Evolutionary conservation across 2,329 filamentous ascomycete species (phyloP), one percentile per base, ranked within the genome.

Genomic region (Coniochaeta prunicola): DNA sequence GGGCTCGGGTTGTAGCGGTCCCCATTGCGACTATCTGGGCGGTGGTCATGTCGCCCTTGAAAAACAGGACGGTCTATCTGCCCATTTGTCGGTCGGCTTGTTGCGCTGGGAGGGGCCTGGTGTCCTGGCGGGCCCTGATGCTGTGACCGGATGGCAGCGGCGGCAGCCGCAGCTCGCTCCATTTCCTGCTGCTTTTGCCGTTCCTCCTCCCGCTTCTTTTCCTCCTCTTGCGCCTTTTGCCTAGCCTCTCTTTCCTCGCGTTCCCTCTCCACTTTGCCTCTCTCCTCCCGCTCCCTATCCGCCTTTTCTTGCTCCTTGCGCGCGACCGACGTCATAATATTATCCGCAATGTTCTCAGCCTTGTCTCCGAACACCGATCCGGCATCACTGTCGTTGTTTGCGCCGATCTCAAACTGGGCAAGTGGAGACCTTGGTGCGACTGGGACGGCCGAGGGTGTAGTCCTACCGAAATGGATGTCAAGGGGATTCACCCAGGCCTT

Each of bases 401-500:
- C 24, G 15, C 33, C 33, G 21, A 76, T 70, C 56, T 77, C 71
- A 42, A 73, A 73, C n/a, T 73, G 70, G n/a, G 69, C 72, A 10
- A 79, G 66, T 0, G 75, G 73, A 13, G 74, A 77, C 59, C 68
- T 76, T 1, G 70, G 67, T 4, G 66, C 60, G 40, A 66, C 62
- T 9, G 69, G 67, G 13, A 63, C 66, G 8, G 66, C 61, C 45
- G 66, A 63, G 64, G 66, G 60, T 56, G 64, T 53, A 53, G 64
- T 56, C 59, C 64, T 74, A 56, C 64, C 63, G 60, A 77, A 78
- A 59, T 80, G 75, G 33, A 78, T 72, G 13, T 80, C 76, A n/a
- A 81, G 70, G 0, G 80, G 77, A 60, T 77, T 79, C 7, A 77
- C 71, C 71, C 76, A 77, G 4, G 73, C 70, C 58, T 73, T 75